Evolutionary conservation across 2,329 filamentous ascomycete genomes (phyloP).

Genomic region (Acarospora socialis): DNA sequence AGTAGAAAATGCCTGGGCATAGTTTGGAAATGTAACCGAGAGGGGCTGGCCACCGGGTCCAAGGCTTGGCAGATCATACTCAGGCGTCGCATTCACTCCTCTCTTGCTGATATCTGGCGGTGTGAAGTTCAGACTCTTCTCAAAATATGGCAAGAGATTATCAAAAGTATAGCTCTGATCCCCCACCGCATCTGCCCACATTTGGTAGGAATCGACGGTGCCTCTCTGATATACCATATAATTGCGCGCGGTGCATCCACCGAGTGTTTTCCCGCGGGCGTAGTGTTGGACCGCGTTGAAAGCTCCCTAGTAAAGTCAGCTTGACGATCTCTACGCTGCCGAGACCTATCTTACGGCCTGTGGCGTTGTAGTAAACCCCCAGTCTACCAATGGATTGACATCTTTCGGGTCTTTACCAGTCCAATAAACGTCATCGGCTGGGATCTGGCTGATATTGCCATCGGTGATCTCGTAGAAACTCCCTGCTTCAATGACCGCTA

Average conservation of each 20-base stretch:
- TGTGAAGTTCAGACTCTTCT: neutral
- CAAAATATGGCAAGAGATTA: neutral
- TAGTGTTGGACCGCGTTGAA: conserved; percentile 14
- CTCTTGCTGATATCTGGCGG: neutral
- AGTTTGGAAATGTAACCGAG: conserved; percentile 7
- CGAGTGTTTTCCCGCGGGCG: conserved; percentile 18
- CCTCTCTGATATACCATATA: conserved; percentile 19
- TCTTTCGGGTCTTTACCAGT: conserved; percentile 16
- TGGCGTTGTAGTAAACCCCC: conserved; percentile 16
- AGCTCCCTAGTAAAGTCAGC: neutral
- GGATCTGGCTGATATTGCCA: conserved; percentile 19
- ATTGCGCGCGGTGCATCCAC: conserved; percentile 17
- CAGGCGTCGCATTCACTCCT: neutral
- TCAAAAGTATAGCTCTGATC: conserved; percentile 14
- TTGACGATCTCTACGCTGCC: too few species aligned
- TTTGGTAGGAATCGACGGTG: conserved; percentile 19
- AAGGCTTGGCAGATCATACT: neutral
- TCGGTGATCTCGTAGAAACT: conserved; percentile 23
- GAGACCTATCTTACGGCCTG: conserved; percentile 8
- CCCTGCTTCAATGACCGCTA: conserved; percentile 22
- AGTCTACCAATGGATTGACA: conserved; percentile 17
- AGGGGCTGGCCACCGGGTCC: conserved; percentile 1
- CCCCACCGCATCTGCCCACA: conserved; percentile 24
- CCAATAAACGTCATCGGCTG: conserved; percentile 15
- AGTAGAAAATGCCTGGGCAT: conserved; percentile 5